phyloP scores from a whole-genome alignment of 192 early-diverging fungal genomes.

The Coemansia sp. region DNA sequence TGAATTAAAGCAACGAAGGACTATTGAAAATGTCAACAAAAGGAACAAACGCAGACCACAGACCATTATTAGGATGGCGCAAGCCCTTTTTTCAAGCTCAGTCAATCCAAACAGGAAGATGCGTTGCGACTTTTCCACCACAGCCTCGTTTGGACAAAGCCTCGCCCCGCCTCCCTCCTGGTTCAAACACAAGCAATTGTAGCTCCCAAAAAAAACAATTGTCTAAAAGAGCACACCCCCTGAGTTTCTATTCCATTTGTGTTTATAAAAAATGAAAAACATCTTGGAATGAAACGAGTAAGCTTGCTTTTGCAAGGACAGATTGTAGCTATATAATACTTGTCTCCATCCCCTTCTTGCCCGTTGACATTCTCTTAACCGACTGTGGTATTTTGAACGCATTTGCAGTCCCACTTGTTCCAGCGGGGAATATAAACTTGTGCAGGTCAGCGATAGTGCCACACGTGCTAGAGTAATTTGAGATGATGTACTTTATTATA shows the following conservation, averaged over 20 bases:
- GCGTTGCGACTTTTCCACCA: background rate
- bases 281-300: too few relatives aligned
- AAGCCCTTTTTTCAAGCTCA: background rate
- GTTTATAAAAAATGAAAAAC: background rate
- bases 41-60: background rate
- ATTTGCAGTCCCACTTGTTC: conserved; percentile 37
- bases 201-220: background rate
- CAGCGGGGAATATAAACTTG: conserved; percentile 42
- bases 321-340: background rate
- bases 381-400: conserved; percentile 20
- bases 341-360: background rate
- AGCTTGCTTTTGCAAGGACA: too few relatives aligned
- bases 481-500: conserved; percentile 40
- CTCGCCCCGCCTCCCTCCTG: background rate
- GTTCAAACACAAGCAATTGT: background rate
- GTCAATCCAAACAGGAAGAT: background rate
- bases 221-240: background rate
- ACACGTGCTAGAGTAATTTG: conserved; percentile 20
- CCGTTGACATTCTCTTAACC: background rate
- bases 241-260: background rate
- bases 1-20: background rate
- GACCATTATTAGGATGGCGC: background rate
- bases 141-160: background rate
- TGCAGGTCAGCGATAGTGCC: conserved; percentile 21
- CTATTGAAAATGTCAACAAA: background rate